Conservation (phyloP, 2,329 filamentous ascomycete species). For the Chaetomiaceae sp. region DNA sequence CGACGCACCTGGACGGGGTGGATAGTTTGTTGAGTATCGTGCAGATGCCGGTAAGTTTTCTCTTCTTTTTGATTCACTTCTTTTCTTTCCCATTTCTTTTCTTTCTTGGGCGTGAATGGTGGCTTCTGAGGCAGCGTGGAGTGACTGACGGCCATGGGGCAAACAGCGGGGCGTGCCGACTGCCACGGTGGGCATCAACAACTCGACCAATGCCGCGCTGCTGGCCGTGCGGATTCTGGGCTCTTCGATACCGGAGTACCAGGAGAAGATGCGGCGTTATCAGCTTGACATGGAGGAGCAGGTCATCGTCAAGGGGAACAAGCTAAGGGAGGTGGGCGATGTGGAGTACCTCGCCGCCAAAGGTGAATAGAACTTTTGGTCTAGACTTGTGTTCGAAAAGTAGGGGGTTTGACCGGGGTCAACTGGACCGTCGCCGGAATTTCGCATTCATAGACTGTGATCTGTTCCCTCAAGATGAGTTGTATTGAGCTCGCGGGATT, state of each 20-base stretch:
- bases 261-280: slow-evolving; percentile 53
- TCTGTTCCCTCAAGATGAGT: too few relatives aligned
- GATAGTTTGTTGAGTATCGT: slow-evolving; percentile 69
- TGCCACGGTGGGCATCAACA: slow-evolving; percentile 73
- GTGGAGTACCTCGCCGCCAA: slow-evolving; percentile 40
- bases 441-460: too few relatives aligned
- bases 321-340: slow-evolving; percentile 50
- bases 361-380: slow-evolving; percentile 5
- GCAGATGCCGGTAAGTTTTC: slow-evolving; percentile 62
- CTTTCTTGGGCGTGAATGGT: too few relatives aligned
- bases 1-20: slow-evolving; percentile 63
- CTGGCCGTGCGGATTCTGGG: slow-evolving; percentile 65
- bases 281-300: slow-evolving; percentile 56
- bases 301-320: slow-evolving; percentile 56
- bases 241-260: slow-evolving; percentile 48
- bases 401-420: too few relatives aligned
- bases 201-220: slow-evolving; percentile 69
- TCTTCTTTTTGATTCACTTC: neutral
- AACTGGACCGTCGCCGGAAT: too few relatives aligned
- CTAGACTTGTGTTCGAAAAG: too few relatives aligned
- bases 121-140: neutral
- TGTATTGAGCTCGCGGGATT: too few relatives aligned
- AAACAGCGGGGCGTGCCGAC: slow-evolving; percentile 56
- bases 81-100: neutral
- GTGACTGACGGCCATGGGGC: neutral